Evolutionary conservation across 495 filamentous ascomycete species (phyloP), one percentile per base, ranked within the genome.

Genomic region (Hypoxylon fragiforme): DNA sequence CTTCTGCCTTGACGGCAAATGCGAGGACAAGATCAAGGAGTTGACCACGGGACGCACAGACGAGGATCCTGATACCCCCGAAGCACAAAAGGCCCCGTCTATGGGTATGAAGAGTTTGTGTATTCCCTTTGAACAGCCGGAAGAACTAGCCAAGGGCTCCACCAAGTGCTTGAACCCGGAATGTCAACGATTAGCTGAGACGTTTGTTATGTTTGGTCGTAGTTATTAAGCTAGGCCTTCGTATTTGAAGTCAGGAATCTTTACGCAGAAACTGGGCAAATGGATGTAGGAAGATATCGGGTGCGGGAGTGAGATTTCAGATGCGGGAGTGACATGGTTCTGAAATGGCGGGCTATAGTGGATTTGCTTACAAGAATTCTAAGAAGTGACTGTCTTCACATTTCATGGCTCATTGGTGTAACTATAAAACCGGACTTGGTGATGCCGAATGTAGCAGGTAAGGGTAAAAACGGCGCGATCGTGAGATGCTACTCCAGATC

Each of bases 31-130:
- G 70, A 88, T 98, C 77, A 98, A 98, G 79, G 90, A 95, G 36
- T 71, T 86, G 68, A 94, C 88, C 56, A 87, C 85, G 16, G 82
- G 87, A 43, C 87, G 82, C 65, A 77, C 78, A 11, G 83, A 85
- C 63, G 83, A 87, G 44, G 77, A 81, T 13, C 76, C 80, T 31
- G 59, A 62, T 41, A 80, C 75, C 28, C 82, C 89, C 9, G 84
- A 90, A 57, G 89, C 91, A 63, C 79, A 87, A 60, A 85, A 84
- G 63, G 88, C 88, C 14, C 94, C 95, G 38, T 86, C 83, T 57
- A 97, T 97, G 95, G 94, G 94, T 54, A 95, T 94, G 64, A 98
- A 98, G 84, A 88, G 84, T 54, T 78, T 98, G 63, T 98, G 94
- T 70, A 97, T 98, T 78, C 94, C 95, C 15, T 96, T 96, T 66